These are phyloP conservation scores for Sodiomyces alkalinus DNA, from an alignment of 2,329 filamentous ascomycete genomes.

Conservation along the genomic window DNA sequence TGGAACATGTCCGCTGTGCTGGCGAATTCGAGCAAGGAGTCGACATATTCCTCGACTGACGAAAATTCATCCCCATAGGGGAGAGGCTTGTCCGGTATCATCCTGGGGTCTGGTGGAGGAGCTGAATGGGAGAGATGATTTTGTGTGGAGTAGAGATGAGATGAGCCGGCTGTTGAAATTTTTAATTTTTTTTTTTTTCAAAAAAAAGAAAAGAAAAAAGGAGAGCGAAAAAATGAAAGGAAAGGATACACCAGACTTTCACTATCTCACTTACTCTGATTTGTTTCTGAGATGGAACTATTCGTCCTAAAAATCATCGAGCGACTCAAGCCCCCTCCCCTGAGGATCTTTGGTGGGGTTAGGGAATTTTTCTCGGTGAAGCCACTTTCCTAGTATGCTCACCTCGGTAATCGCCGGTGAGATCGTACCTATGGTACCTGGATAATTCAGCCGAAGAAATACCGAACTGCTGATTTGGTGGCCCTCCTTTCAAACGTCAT, in stretches of 20 bases:
- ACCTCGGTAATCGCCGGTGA: slow-evolving; percentile 1
- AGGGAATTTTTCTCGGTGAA: slow-evolving; percentile 9
- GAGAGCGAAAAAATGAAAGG: background rate
- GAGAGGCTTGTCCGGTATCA: slow-evolving; percentile 39
- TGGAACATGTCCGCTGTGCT: slow-evolving; percentile 63
- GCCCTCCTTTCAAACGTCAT: no score
- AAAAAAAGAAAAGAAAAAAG: background rate
- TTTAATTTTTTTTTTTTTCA: no score
- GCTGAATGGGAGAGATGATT: no score
- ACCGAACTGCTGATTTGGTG: no score
- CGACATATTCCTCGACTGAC: slow-evolving; percentile 61
- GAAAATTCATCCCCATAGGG: slow-evolving; percentile 58
- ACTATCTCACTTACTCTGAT: no score
- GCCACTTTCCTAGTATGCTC: no score
- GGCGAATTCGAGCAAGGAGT: slow-evolving; percentile 62
- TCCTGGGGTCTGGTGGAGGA: slow-evolving; percentile 14
- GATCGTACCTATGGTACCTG: no score
- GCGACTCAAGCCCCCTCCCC: background rate
- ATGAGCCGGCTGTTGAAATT: no score
- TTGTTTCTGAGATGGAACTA: no score
- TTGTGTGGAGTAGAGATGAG: background rate
- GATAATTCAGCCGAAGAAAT: no score
- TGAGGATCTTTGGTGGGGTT: background rate
- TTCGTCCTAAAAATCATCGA: background rate
- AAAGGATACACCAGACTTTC: no score